Conservation (phyloP, 2,329 filamentous ascomycete genomes). For the Neopestalotiopsis clavispora region DNA sequence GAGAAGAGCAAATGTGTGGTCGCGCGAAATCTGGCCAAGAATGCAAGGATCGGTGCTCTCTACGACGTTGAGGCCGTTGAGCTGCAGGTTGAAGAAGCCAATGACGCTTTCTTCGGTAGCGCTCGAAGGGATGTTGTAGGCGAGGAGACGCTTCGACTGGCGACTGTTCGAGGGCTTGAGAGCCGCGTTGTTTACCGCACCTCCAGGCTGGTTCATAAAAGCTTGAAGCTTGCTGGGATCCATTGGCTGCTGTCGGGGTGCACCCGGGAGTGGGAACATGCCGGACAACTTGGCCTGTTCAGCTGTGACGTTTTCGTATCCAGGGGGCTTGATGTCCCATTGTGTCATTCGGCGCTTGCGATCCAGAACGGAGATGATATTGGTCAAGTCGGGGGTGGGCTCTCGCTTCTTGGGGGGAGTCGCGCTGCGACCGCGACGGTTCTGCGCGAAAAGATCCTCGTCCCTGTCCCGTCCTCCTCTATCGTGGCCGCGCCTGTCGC, state of each 20-base stretch:
- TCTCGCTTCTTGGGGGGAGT: conserved; percentile 89
- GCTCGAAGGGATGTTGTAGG: conserved; percentile 77
- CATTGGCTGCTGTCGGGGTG: conserved; percentile 92
- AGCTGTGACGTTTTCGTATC: conserved; percentile 97
- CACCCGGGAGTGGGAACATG: conserved; percentile 98
- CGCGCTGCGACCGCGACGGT: conserved; percentile 73
- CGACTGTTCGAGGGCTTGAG: conserved; percentile 92
- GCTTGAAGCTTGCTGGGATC: conserved; percentile 92
- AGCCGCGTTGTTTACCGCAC: conserved; percentile 72
- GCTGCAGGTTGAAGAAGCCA: conserved; percentile 92
- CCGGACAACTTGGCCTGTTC: conserved; percentile 98
- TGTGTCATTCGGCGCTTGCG: conserved; percentile 93
- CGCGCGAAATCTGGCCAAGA: conserved; percentile 79
- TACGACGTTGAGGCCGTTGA: conserved; percentile 95
- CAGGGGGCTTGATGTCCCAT: conserved; percentile 99
- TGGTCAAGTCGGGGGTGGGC: conserved; percentile 92
- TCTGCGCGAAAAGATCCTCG: conserved; percentile 52
- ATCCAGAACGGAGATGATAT: conserved; percentile 80
- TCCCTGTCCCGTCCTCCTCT: conserved; percentile 47
- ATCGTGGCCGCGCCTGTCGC: conserved; percentile 45
- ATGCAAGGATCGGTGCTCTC: conserved; percentile 84
- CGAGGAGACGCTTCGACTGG: conserved; percentile 89
- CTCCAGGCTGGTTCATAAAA: conserved; percentile 89
- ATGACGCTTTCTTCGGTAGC: conserved; percentile 78
- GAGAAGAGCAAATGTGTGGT: conserved; percentile 80